phyloP scores from a whole-genome alignment of 768 basidiomycete species.

The Strobilomyces dryophilus region DNA sequence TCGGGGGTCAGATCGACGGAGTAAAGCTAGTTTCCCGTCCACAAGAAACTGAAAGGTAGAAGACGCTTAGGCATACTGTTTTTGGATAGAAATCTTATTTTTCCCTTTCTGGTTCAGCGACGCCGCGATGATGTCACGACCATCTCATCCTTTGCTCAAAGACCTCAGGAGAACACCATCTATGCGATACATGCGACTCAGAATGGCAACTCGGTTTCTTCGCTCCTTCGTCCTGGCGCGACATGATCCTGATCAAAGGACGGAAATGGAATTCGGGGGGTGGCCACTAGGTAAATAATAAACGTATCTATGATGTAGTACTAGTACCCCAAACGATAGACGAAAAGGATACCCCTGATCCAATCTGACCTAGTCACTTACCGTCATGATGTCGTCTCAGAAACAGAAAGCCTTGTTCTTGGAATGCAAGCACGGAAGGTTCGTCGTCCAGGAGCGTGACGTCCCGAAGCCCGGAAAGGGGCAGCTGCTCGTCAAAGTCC shows the following conservation, averaged over 20 bases:
- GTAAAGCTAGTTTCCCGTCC: conserved; percentile 42
- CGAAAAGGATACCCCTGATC: conserved; percentile 1
- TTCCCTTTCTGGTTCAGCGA: conserved; percentile 21
- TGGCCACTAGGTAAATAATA: conserved; percentile 29
- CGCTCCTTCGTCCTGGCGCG: conserved; percentile 29
- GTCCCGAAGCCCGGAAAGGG: conserved; percentile 34
- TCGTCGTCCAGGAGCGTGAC: conserved; percentile 25
- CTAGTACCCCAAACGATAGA: conserved; percentile 5
- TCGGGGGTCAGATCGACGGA: conserved; percentile 39
- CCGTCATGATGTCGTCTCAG: conserved; percentile 17
- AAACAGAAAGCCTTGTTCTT: conserved; percentile 30
- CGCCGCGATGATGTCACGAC: conserved; percentile 15
- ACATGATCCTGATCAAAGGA: conserved; percentile 24
- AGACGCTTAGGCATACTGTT: conserved; percentile 14
- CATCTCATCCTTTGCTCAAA: conserved; percentile 18
- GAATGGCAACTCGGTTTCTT: conserved; percentile 30
- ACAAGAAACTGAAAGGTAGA: conserved; percentile 40
- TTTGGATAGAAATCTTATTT: conserved; percentile 25
- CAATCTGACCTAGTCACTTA: conserved; percentile 12
- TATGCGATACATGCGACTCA: conserved; percentile 28
- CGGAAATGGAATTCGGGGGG: conserved; percentile 28
- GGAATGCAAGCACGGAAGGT: conserved; percentile 25
- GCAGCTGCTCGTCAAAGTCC: conserved; percentile 40
- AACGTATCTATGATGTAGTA: conserved; percentile 13
- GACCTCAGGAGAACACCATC: conserved; percentile 28